A percentile compares a stretch with the other conserved stretches of the same genome.
Conservation (phyloP, 345 rosid species). For the Eucalyptus melliodora region DNA sequence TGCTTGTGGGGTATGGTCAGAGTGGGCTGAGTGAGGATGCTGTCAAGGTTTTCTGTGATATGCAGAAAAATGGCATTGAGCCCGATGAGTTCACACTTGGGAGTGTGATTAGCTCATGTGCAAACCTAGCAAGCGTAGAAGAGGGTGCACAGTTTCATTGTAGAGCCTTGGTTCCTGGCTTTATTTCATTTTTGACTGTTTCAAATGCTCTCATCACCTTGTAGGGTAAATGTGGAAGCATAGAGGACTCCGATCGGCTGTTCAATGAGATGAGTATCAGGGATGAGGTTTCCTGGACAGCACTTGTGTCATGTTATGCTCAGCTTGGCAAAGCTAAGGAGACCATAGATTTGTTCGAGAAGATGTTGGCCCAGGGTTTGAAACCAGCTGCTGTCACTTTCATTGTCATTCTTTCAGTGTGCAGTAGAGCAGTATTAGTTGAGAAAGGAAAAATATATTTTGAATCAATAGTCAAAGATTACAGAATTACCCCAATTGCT, state of each 20-base stretch:
- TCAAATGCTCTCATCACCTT: slow-evolving; percentile 78
- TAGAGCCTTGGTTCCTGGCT: slow-evolving; percentile 48
- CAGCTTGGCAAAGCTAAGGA: slow-evolving; percentile 74
- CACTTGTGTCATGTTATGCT: slow-evolving; percentile 76
- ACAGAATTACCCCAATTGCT: slow-evolving; percentile 40
- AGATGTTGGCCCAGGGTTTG: slow-evolving; percentile 50
- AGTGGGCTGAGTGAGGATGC: slow-evolving; percentile 75
- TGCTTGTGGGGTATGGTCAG: slow-evolving; percentile 88
- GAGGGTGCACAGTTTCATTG: slow-evolving; percentile 88
- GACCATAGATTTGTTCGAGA: slow-evolving; percentile 63
- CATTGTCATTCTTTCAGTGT: slow-evolving; percentile 76
- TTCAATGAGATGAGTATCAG: slow-evolving; percentile 59
- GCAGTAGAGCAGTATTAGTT: slow-evolving; percentile 82
- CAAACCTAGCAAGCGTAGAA: slow-evolving; percentile 75
- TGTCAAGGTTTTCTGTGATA: slow-evolving; percentile 40
- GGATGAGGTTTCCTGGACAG: slow-evolving; percentile 94
- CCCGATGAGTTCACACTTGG: slow-evolving; percentile 74
- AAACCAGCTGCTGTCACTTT: slow-evolving; percentile 89
- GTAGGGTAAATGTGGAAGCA: slow-evolving; percentile 79
- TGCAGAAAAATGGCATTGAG: slow-evolving; percentile 65
- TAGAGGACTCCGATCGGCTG: slow-evolving; percentile 42
- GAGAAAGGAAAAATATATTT: slow-evolving; percentile 63
- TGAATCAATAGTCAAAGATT: slow-evolving; percentile 45
- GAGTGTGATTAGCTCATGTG: slow-evolving; percentile 86
- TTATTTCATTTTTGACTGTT: slow-evolving; percentile 47